phyloP scores from a whole-genome alignment of 2,329 filamentous ascomycete genomes.

The Penicillium palitans region DNA sequence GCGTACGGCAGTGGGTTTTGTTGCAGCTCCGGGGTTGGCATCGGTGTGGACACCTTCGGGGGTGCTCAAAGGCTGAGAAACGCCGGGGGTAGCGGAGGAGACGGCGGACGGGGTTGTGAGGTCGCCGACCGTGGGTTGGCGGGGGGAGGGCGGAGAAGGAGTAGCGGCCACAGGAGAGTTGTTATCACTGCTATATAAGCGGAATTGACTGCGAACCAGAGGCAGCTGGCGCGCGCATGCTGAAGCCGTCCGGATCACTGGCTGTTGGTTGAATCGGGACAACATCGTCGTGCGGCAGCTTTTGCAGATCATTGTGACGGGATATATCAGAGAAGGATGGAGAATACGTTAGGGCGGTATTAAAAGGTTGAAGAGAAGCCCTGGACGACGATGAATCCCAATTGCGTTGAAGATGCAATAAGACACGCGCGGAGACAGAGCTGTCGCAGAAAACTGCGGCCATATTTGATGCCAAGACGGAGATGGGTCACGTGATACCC shows the following conservation, averaged over 20 bases:
- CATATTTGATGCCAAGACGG: conserved; percentile 40
- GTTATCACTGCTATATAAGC: conserved; percentile 35
- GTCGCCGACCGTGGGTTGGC: conserved; percentile 34
- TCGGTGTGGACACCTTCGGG: conserved; percentile 34
- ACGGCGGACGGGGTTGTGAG: conserved; percentile 38
- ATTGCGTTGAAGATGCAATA: conserved; percentile 7
- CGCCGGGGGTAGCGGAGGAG: conserved; percentile 42
- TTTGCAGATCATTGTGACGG: conserved; percentile 42
- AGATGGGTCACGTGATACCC: conserved; percentile 29
- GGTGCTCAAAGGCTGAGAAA: conserved; percentile 45
- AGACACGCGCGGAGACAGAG: conserved; percentile 13
- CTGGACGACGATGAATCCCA: not conserved
- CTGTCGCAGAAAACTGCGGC: conserved; percentile 36
- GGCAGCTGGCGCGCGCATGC: conserved; percentile 33
- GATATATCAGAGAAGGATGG: not conserved
- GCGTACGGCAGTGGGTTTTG: conserved; percentile 31
- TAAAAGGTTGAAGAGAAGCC: not conserved
- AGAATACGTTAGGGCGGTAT: not conserved
- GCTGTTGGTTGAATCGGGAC: conserved; percentile 39
- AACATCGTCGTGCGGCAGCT: conserved; percentile 44
- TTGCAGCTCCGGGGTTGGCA: conserved; percentile 28
- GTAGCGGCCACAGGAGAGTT: conserved; percentile 31
- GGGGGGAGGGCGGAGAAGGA: conserved; percentile 35
- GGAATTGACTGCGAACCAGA: conserved; percentile 32
- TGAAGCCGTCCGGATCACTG: conserved; percentile 31